phyloP scores from a whole-genome alignment of 352 stramenopile genomes.

The Lagenidium giganteum region DNA sequence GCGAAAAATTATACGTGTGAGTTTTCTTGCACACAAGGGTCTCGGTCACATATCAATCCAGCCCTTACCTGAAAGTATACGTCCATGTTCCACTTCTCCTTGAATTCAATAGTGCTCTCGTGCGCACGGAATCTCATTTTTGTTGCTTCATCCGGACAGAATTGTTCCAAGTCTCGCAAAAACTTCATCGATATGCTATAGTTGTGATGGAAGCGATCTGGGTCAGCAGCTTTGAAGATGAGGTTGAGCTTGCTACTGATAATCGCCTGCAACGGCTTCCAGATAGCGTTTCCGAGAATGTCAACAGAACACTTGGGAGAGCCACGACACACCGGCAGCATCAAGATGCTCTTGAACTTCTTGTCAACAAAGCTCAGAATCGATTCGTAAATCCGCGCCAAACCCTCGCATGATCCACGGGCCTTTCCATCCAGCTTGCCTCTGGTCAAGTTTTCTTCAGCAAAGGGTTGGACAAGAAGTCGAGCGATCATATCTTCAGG shows the following conservation, averaged over 20 bases:
- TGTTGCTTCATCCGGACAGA: slow-evolving; percentile 55
- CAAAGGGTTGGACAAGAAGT: slow-evolving; percentile 71
- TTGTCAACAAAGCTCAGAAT: slow-evolving; percentile 68
- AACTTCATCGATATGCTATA: slow-evolving; percentile 80
- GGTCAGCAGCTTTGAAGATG: slow-evolving; percentile 79
- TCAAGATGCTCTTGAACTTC: slow-evolving; percentile 62
- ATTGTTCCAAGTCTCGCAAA: slow-evolving; percentile 43
- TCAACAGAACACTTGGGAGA: slow-evolving; percentile 65
- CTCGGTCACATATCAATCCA: no score
- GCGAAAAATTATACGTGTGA: no score
- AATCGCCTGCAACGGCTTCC: slow-evolving; percentile 68
- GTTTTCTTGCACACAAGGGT: not conserved
- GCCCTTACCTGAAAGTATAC: slow-evolving; percentile 87
- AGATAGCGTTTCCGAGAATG: slow-evolving; percentile 77
- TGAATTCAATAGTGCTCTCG: slow-evolving; percentile 74
- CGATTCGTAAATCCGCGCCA: slow-evolving; percentile 64
- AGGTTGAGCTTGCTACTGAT: slow-evolving; percentile 66
- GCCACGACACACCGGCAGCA: slow-evolving; percentile 60
- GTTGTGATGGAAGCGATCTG: slow-evolving; percentile 75
- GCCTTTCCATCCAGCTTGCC: slow-evolving; percentile 66
- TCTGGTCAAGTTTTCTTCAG: slow-evolving; percentile 71
- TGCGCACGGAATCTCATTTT: slow-evolving; percentile 61
- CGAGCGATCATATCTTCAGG: slow-evolving; percentile 80
- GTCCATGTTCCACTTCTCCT: slow-evolving; percentile 86
- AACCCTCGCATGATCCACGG: slow-evolving; percentile 72